phyloP scores from a whole-genome alignment of 1,139 yeast genomes.

The Candida pseudoviswanathii region DNA sequence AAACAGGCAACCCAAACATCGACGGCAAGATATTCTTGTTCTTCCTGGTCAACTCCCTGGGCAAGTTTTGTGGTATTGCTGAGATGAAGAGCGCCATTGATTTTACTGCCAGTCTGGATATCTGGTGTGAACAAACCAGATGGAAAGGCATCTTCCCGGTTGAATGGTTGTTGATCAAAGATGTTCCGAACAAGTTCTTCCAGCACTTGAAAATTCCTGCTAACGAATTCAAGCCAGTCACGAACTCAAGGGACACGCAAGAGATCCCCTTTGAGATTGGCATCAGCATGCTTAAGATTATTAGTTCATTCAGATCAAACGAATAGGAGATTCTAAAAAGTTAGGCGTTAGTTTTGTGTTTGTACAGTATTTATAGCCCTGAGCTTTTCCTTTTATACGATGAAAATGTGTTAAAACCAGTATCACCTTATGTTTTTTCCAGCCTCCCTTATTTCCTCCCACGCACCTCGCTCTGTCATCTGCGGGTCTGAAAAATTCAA shows the following conservation, averaged over 20 bases:
- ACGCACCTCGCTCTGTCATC: not conserved
- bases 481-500: not conserved
- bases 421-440: conserved; percentile 3
- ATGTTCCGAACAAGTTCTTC: conserved; percentile 50
- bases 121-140: conserved; percentile 51
- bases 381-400: not conserved
- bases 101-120: conserved; percentile 36
- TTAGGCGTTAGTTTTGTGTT: not conserved
- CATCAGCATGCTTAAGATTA: conserved; percentile 48
- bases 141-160: conserved; percentile 58
- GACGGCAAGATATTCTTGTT: conserved; percentile 45
- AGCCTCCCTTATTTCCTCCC: not conserved
- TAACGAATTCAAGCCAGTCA: conserved; percentile 55
- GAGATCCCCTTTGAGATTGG: conserved; percentile 50
- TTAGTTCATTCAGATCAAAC: conserved; percentile 29
- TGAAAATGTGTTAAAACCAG: not conserved
- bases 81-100: conserved; percentile 50
- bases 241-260: conserved; percentile 64
- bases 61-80: conserved; percentile 65
- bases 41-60: conserved; percentile 62
- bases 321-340: conserved; percentile 7
- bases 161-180: conserved; percentile 54
- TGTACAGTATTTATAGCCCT: not conserved
- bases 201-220: conserved; percentile 45
- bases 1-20: conserved; percentile 12